Evolutionary conservation across 2,329 filamentous ascomycete species (phyloP).

Genomic region (Fusarium sp.): DNA sequence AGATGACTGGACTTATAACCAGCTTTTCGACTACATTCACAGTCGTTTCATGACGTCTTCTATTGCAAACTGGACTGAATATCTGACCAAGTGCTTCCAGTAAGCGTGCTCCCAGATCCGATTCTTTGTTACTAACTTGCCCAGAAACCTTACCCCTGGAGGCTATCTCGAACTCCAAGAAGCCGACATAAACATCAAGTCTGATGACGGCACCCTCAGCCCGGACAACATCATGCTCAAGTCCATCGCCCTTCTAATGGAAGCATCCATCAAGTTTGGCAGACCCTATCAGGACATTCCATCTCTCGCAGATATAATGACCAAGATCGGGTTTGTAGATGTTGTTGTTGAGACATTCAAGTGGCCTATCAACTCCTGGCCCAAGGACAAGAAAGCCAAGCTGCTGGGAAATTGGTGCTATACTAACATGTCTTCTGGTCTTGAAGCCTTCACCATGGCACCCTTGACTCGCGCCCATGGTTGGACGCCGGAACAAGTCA

Average conservation of each 20-base stretch:
- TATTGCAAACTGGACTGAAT: constrained; percentile 16
- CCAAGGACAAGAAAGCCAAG: constrained; percentile 33
- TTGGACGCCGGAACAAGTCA: constrained; percentile 25
- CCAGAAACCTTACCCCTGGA: constrained; percentile 34
- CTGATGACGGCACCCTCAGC: constrained; percentile 39
- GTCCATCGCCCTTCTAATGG: constrained; percentile 38
- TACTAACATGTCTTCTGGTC: constrained; percentile 24
- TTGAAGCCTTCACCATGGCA: constrained; percentile 42
- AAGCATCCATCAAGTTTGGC: constrained; percentile 45
- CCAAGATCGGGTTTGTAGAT: constrained; percentile 39
- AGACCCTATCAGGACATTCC: constrained; percentile 32
- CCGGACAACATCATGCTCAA: constrained; percentile 33
- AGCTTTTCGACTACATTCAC: constrained; percentile 37
- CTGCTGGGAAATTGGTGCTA: constrained; percentile 34
- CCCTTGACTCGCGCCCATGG: constrained; percentile 32
- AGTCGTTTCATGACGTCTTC: constrained; percentile 37
- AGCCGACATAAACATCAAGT: constrained; percentile 23
- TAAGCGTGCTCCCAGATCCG: accelerated
- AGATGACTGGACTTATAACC: constrained; percentile 26
- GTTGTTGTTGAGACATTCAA: constrained; percentile 30
- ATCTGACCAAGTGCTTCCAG: constrained; percentile 21
- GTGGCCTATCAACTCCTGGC: constrained; percentile 42
- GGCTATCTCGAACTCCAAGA: constrained; percentile 42
- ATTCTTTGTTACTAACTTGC: neutral
- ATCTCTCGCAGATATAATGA: constrained; percentile 28